Conservation (phyloP, 1,139 yeast genomes). For the Yamadazyma buinensis region DNA sequence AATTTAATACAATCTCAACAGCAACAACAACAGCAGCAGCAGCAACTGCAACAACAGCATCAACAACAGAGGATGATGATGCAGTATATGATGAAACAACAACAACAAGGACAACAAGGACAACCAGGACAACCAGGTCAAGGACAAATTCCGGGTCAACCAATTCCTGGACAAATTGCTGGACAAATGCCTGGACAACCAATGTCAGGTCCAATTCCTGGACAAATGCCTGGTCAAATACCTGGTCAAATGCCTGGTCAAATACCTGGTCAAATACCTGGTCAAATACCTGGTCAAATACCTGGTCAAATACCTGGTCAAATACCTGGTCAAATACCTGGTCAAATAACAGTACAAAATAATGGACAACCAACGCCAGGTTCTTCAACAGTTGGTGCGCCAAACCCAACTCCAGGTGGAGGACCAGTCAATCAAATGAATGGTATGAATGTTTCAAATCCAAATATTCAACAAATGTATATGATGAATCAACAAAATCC, state of each 20-base stretch:
- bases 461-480: slow-evolving; percentile 22
- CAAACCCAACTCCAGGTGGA: neutral
- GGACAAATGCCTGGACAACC: slow-evolving; percentile 12
- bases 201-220: neutral
- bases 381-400: neutral
- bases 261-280: neutral
- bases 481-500: slow-evolving; percentile 16
- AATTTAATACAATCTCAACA: slow-evolving; percentile 40
- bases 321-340: too few relatives aligned
- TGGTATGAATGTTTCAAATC: slow-evolving; percentile 6
- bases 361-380: slow-evolving; percentile 4
- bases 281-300: neutral
- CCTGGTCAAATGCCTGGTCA: slow-evolving; percentile 18
- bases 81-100: slow-evolving; percentile 24
- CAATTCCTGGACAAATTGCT: slow-evolving; percentile 1
- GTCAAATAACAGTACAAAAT: too few relatives aligned
- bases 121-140: slow-evolving; percentile 13
- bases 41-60: slow-evolving; percentile 23
- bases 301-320: too few relatives aligned
- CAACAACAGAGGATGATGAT: slow-evolving; percentile 26
- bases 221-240: slow-evolving; percentile 9
- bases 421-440: neutral
- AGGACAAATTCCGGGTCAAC: neutral
- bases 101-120: slow-evolving; percentile 21
- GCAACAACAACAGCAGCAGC: slow-evolving; percentile 26